phyloP scores from a whole-genome alignment of 2,329 filamentous ascomycete genomes.

The Xylariaceae sp. region DNA sequence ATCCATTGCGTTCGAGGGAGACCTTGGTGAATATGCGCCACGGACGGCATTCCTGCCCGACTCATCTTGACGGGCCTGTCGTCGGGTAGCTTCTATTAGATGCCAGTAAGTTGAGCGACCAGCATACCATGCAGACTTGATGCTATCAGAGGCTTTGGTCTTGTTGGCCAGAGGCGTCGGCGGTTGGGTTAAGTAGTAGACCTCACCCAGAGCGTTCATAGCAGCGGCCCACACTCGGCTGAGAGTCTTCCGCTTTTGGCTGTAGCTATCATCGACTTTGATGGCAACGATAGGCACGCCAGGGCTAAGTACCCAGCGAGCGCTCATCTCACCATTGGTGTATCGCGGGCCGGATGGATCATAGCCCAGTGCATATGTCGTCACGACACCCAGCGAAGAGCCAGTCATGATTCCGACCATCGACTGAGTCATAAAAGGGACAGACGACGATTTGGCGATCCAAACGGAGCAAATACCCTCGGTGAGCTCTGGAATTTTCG shows the following conservation, averaged over 20 bases:
- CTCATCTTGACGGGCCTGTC: slow-evolving; percentile 71
- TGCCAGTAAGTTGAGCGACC: slow-evolving; percentile 82
- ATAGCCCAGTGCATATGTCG: slow-evolving; percentile 75
- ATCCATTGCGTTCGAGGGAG: slow-evolving; percentile 73
- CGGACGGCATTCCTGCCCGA: slow-evolving; percentile 68
- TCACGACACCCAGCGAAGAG: slow-evolving; percentile 80
- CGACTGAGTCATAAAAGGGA: slow-evolving; percentile 73
- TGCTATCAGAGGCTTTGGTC: slow-evolving; percentile 55
- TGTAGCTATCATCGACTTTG: slow-evolving; percentile 82
- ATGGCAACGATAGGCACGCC: slow-evolving; percentile 90
- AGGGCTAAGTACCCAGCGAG: slow-evolving; percentile 87
- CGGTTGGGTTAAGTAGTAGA: slow-evolving; percentile 79
- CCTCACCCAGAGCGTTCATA: slow-evolving; percentile 90
- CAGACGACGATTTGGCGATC: slow-evolving; percentile 80
- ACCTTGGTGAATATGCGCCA: slow-evolving; percentile 79
- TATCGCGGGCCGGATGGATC: slow-evolving; percentile 63
- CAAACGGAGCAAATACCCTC: slow-evolving; percentile 81
- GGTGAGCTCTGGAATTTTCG: slow-evolving; percentile 68
- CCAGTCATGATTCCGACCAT: slow-evolving; percentile 82
- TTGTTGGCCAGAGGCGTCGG: slow-evolving; percentile 60
- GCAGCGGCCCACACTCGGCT: slow-evolving; percentile 86
- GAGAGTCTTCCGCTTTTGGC: slow-evolving; percentile 65
- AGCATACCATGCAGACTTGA: slow-evolving; percentile 75
- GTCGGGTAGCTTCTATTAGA: slow-evolving; percentile 75
- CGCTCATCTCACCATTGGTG: slow-evolving; percentile 76